These are phyloP conservation scores for Populus alba DNA, from an alignment of 345 rosid species.

Conservation along the genomic window DNA sequence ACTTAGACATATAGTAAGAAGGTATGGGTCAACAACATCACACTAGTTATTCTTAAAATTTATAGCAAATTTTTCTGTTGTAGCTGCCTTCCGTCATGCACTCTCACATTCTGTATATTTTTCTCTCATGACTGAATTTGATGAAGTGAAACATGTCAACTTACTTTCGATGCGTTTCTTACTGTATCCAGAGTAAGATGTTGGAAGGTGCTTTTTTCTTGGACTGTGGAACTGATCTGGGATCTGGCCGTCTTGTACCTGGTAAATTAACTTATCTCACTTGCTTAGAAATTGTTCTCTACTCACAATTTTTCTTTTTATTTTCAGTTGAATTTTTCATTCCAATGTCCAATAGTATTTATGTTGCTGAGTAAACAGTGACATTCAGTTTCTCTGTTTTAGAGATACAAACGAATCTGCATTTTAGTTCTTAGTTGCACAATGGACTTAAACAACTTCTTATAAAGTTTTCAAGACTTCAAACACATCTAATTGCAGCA, in stretches of 20 bases:
- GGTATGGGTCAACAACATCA: too few relatives aligned
- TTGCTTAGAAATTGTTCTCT: not conserved
- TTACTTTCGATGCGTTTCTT: constrained; percentile 4
- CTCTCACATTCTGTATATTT: not conserved
- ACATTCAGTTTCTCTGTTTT: too few relatives aligned
- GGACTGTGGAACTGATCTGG: constrained; percentile 76
- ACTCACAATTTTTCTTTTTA: not conserved
- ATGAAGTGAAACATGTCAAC: not conserved
- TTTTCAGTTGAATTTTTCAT: not conserved
- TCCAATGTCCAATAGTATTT: not conserved
- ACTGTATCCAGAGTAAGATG: constrained; percentile 47
- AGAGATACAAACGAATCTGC: too few relatives aligned
- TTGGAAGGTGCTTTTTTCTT: constrained; percentile 68
- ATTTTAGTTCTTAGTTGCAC: too few relatives aligned
- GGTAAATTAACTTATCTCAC: constrained; percentile 40
- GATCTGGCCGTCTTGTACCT: constrained; percentile 68
- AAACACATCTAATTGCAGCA: too few relatives aligned
- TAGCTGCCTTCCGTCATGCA: not conserved
- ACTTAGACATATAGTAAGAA: not conserved
- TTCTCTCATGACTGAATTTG: not conserved
- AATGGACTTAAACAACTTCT: too few relatives aligned
- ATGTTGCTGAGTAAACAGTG: not conserved
- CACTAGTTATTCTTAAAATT: not conserved
- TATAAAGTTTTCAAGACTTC: too few relatives aligned
- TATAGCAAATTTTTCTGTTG: not conserved